These are phyloP conservation scores for Alternaria hordeiaustralica DNA, from an alignment of 2,329 filamentous ascomycete genomes.

Conservation along the genomic window DNA sequence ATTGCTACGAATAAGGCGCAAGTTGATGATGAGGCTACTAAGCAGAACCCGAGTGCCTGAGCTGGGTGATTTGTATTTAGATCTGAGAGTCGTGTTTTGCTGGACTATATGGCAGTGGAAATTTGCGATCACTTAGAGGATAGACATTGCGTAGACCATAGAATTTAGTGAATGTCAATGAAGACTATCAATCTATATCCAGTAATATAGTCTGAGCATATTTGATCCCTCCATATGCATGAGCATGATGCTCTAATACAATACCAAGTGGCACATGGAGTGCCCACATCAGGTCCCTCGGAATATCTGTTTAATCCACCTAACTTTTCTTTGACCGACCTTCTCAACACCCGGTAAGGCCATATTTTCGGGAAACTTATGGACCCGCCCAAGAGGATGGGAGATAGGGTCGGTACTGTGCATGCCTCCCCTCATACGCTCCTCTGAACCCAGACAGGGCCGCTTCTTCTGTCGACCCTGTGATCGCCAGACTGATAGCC, in stretches of 20 bases:
- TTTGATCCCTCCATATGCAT: neutral
- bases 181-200: neutral
- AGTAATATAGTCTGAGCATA: neutral
- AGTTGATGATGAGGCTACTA: slow-evolving; percentile 23
- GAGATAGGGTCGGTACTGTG: slow-evolving; percentile 14
- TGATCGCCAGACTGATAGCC: slow-evolving; percentile 33
- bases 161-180: neutral
- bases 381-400: neutral
- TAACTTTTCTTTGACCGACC: neutral
- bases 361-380: neutral
- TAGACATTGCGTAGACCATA: neutral
- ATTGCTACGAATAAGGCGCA: slow-evolving; percentile 2
- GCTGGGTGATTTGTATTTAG: neutral
- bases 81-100: neutral
- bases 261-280: neutral
- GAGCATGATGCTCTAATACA: neutral
- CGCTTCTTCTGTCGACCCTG: slow-evolving; percentile 33
- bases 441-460: slow-evolving; percentile 35
- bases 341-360: neutral
- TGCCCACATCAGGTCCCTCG: neutral
- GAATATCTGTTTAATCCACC: neutral
- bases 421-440: slow-evolving; percentile 27
- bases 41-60: slow-evolving; percentile 18
- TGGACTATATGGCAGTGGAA: neutral
- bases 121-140: neutral